These are phyloP conservation scores for Imleria badia DNA, from an alignment of 768 basidiomycete species.

Conservation along the genomic window DNA sequence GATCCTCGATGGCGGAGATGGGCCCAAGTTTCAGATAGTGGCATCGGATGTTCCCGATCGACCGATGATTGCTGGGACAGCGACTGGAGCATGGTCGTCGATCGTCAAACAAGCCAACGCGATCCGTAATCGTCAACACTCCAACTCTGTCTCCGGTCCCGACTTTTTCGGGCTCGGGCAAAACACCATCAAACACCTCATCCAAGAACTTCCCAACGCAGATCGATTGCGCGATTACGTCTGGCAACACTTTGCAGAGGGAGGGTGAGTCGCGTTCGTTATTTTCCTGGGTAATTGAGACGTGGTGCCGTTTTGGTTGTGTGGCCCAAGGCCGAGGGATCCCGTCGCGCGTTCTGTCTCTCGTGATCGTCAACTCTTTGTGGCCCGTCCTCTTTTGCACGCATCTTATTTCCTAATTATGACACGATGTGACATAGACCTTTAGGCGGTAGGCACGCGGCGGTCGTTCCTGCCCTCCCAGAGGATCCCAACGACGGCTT, in stretches of 20 bases:
- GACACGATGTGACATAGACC: constrained; percentile 48
- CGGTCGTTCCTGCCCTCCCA: constrained; percentile 76
- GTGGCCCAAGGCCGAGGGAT: constrained; percentile 11
- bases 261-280: constrained; percentile 59
- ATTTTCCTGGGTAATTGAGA: constrained; percentile 12
- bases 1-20: constrained; percentile 82
- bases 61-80: constrained; percentile 80
- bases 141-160: constrained; percentile 84
- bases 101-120: constrained; percentile 83
- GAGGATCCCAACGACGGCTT: constrained; percentile 47
- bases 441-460: constrained; percentile 78
- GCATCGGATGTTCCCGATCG: constrained; percentile 69
- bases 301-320: not conserved
- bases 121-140: constrained; percentile 78
- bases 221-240: constrained; percentile 76
- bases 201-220: constrained; percentile 80
- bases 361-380: constrained; percentile 16
- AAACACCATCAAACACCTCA: constrained; percentile 86
- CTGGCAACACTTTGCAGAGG: constrained; percentile 84
- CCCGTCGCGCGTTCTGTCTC: constrained; percentile 4
- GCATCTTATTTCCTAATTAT: constrained; percentile 31
- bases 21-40: constrained; percentile 82
- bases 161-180: constrained; percentile 88
- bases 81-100: constrained; percentile 83
- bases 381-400: constrained; percentile 20